Conservation (phyloP, 345 rosid genomes). For the Dipteronia dyeriana region DNA sequence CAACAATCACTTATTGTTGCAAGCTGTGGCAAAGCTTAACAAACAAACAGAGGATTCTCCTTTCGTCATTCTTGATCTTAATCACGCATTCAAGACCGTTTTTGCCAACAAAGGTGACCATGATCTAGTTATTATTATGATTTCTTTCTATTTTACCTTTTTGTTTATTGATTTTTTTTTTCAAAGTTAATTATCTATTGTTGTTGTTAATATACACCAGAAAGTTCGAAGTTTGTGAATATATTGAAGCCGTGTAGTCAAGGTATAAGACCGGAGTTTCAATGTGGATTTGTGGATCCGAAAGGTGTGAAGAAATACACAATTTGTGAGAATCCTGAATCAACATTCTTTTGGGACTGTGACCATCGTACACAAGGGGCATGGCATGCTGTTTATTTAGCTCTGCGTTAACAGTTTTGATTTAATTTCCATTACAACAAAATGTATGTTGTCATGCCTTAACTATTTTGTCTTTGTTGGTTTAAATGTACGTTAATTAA, state of each 20-base stretch:
- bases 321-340: slow-evolving; percentile 48
- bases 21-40: slow-evolving; percentile 52
- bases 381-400: slow-evolving; percentile 51
- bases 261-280: slow-evolving; percentile 25
- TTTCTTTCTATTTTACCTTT: not conserved
- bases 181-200: no score
- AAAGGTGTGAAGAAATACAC: slow-evolving; percentile 42
- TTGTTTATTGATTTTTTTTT: not conserved
- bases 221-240: slow-evolving; percentile 36
- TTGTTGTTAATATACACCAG: slow-evolving; percentile 22
- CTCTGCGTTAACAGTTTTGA: not conserved
- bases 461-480: not conserved
- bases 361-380: slow-evolving; percentile 58
- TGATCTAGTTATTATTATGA: slow-evolving; percentile 10
- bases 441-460: not conserved
- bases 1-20: slow-evolving; percentile 53
- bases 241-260: slow-evolving; percentile 63
- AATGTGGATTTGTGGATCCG: slow-evolving; percentile 45
- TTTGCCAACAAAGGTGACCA: slow-evolving; percentile 34
- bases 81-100: slow-evolving; percentile 49
- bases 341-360: slow-evolving; percentile 66
- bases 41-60: slow-evolving; percentile 31
- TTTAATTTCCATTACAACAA: not conserved
- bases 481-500: no score
- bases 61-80: slow-evolving; percentile 55